phyloP scores from a whole-genome alignment of 2,329 filamentous ascomycete genomes.

The Leptographium procerum region DNA sequence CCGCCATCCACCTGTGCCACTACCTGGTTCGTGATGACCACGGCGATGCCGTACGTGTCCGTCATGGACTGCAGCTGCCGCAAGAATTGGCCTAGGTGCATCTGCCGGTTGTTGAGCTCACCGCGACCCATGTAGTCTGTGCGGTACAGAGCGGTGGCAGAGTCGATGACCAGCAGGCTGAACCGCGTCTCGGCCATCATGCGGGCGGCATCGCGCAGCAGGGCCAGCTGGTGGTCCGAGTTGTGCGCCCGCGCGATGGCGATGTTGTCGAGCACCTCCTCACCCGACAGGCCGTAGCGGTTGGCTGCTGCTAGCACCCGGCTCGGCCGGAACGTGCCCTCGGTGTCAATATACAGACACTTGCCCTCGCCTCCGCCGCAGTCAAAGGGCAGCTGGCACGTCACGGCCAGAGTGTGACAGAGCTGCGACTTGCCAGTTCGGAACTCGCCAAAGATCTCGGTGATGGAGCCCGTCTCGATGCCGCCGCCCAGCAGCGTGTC shows the following conservation, averaged over 20 bases:
- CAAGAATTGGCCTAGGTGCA: conserved; percentile 81
- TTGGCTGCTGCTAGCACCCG: conserved; percentile 85
- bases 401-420: conserved; percentile 96
- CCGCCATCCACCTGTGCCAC: conserved; percentile 97
- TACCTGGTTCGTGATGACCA: conserved; percentile 97
- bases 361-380: conserved; percentile 99
- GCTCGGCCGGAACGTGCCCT: conserved; percentile 92
- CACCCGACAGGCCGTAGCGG: conserved; percentile 84
- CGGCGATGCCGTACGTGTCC: conserved; percentile 86
- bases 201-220: conserved; percentile 85
- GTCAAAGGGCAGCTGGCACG: conserved; percentile 93
- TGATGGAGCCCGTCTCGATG: conserved; percentile 93
- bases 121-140: conserved; percentile 96
- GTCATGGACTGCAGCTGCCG: conserved; percentile 67
- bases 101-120: conserved; percentile 88
- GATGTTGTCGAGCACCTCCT: conserved; percentile 96
- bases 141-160: conserved; percentile 86
- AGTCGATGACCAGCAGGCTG: conserved; percentile 90
- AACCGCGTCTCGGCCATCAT: conserved; percentile 99
- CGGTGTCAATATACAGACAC: conserved; percentile 96
- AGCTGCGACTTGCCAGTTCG: conserved; percentile 97
- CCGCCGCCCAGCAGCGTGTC: conserved; percentile 91
- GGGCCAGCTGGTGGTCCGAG: conserved; percentile 90
- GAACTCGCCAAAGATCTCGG: conserved; percentile 96
- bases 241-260: conserved; percentile 98